Percentiles rank a stretch among this genome's conserved stretches.
Conservation (phyloP, 2,329 filamentous ascomycete genomes). For the Pseudogymnoascus sp. region DNA sequence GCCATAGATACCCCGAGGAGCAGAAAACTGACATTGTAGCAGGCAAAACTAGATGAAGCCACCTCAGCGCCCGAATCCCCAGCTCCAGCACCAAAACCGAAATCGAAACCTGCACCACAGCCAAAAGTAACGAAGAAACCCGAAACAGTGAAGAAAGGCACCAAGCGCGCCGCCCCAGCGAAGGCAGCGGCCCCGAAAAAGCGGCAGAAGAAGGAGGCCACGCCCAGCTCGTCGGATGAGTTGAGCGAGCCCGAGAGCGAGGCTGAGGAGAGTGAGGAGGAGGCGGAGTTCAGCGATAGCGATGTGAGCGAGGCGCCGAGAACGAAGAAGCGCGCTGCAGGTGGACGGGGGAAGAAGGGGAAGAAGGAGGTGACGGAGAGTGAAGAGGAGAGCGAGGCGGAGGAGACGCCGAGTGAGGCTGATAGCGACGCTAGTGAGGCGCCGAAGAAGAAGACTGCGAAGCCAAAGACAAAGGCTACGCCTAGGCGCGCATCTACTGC, state of each 20-base stretch:
- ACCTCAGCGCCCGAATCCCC: slow-evolving; percentile 2
- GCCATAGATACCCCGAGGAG: slow-evolving; percentile 2
- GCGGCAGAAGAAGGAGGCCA: slow-evolving; percentile 25
- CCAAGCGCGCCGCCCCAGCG: slow-evolving; percentile 33
- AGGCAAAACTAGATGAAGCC: slow-evolving; percentile 14
- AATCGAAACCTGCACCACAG: slow-evolving; percentile 11
- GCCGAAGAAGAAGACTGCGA: slow-evolving; percentile 17
- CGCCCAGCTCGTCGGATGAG: slow-evolving; percentile 15
- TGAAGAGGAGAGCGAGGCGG: slow-evolving; percentile 8
- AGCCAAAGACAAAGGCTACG: slow-evolving; percentile 21
- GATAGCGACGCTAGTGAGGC: slow-evolving; percentile 17
- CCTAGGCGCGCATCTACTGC: slow-evolving; percentile 32
- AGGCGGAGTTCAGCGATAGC: slow-evolving; percentile 7
- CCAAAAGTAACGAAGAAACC: slow-evolving; percentile 34
- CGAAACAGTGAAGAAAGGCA: slow-evolving; percentile 36
- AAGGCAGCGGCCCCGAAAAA: slow-evolving; percentile 33
- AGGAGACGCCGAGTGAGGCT: slow-evolving; percentile 15
- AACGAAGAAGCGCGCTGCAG: slow-evolving; percentile 11
- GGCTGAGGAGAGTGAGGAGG: slow-evolving; percentile 3
- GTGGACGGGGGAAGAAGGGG: slow-evolving; percentile 8
- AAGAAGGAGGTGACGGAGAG: not conserved
- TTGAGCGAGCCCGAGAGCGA: not conserved
- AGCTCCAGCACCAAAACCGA: not conserved
- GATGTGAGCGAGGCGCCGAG: slow-evolving; percentile 12
- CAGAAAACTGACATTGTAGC: slow-evolving; percentile 13